Base-by-base conservation (phyloP, 2,329 filamentous ascomycete genomes). In the Metarhizium brunneum region DNA sequence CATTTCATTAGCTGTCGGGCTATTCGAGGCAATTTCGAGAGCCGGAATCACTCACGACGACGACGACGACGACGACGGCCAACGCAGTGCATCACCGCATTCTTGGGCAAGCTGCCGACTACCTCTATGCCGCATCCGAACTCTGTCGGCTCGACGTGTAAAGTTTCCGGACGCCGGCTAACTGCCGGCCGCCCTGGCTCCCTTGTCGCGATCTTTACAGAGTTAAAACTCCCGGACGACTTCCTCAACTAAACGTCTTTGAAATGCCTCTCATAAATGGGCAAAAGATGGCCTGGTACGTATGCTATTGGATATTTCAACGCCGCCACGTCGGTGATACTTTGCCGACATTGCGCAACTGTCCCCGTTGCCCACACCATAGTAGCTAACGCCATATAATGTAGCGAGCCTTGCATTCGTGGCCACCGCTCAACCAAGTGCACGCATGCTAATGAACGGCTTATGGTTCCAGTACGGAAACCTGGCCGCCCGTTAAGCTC, bases 381-480 rank as follows among this genome's bases (percentile, higher is more conserved):
- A 5, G 6, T 42, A 42, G 18, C 50, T 50, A 36, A 45, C 30
- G 20, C 13, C 43, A 10, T 20, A n/a, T 42, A 11, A 11, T 42
- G 20, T 62, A 89, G 86, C 70, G 83, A 83, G 76, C 85, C 86
- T 65, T 89, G 86, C 68, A 89, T 89, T 62, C 83, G 86, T 64
- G 86, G 86, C 56, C 86, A 90, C 69, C 83, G 86, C 63, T 89
- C 86, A 35, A 88, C 86, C 53, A 88, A 87, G 74, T 90, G 86
- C 69, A 84, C 80, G 50, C 86, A 90, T 66, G 78, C 76, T 58
- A 77, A 78, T 60, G 85, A 88, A 62, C 81, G 86, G 57, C 72
- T 88, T 38, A 83, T 89, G 76, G 75, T 88, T 3, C 83, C 84
- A 25, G 86, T 90, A 16, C 81, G 85, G 59, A 88, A 88, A 64